Base-by-base conservation (phyloP, 1,139 yeast species). In the Saccharomycopsis crataegensis region DNA sequence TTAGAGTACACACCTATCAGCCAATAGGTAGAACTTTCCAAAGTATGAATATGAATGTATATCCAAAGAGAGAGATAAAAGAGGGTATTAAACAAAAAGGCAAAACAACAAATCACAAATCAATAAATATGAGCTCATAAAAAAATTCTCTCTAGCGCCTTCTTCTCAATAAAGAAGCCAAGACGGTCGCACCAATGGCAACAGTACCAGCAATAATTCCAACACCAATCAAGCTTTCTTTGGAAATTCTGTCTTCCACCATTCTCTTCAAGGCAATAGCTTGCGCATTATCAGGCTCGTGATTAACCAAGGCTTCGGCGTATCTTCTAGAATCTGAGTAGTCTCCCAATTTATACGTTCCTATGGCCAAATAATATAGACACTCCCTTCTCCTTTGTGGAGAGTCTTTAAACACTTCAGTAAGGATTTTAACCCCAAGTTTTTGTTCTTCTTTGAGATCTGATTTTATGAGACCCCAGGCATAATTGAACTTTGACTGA, bases 391-490 rank as follows among this genome's bases (percentile, higher is more conserved):
- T 78, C 70, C 96, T 79, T 54, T 80, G 79, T 0, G 96, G 93
- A 0, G 86, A 85, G 52, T 81, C 89, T 61, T 82, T 80, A 69
- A 84, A 91, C 47, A 88, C 78, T 53, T 82, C 82, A 0, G 93
- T 78, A 57, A 94, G 73, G 41, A 91, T 75, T 55, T 79, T 82
- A 32, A 94, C 82, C 0, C 98, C 99, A 53, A 83, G 75, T 60
- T 83, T 78, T 64, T 88, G 96, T 57, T 86, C 83, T 50, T 74
- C 75, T 31, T 74, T 74, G 47, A 74, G 71, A 50, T 69, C 64
- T 5, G 96, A 82, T 65, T 90, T 90, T 59, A 94, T 80, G 53
- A 93, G 73, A 1, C 96, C 99, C 99, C 99, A 94, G 0, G 97
- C 96, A 63, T 87, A 88, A 68, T 93, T 94, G 75, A 94, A 94